Conservation (phyloP, 805 yeast genomes). For the Dipodascopsis tothii region DNA sequence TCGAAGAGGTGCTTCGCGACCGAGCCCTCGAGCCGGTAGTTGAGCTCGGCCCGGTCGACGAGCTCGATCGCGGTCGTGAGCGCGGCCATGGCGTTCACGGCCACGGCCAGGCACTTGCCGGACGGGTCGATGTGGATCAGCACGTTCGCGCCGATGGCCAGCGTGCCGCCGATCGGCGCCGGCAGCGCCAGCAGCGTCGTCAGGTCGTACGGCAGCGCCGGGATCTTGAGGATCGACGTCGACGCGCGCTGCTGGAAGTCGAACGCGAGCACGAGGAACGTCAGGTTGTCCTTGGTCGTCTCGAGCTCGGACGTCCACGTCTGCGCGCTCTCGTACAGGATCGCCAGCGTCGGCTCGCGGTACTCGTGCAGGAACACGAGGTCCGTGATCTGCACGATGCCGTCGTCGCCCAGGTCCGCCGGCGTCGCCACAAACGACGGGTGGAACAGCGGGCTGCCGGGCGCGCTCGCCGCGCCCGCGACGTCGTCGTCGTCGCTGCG, state of each 20-base stretch:
- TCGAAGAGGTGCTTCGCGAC: constrained; percentile 33
- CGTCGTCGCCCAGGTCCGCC: constrained; percentile 48
- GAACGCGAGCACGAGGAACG: constrained; percentile 57
- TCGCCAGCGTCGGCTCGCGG: constrained; percentile 73
- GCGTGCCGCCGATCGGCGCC: constrained; percentile 60
- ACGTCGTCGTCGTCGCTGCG: constrained; percentile 33
- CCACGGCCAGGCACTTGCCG: constrained; percentile 57
- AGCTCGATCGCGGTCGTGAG: constrained; percentile 37
- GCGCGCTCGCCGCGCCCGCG: constrained; percentile 20
- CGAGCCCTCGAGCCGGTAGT: constrained; percentile 51
- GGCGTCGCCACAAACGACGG: constrained; percentile 51
- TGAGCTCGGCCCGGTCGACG: constrained; percentile 44
- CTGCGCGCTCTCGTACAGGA: constrained; percentile 48
- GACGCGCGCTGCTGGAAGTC: constrained; percentile 52
- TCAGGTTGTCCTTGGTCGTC: constrained; percentile 53
- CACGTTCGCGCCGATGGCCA: constrained; percentile 68
- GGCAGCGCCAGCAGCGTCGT: constrained; percentile 56
- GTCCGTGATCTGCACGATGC: constrained; percentile 59
- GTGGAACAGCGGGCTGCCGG: constrained; percentile 32
- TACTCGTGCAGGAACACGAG: constrained; percentile 65
- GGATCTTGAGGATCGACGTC: constrained; percentile 58
- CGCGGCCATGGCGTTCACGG: constrained; percentile 50
- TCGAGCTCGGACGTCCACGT: constrained; percentile 77
- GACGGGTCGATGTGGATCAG: constrained; percentile 71
- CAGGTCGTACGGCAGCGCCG: constrained; percentile 66